Conservation (phyloP, 2,329 filamentous ascomycete genomes). For the Penicillium sp. region DNA sequence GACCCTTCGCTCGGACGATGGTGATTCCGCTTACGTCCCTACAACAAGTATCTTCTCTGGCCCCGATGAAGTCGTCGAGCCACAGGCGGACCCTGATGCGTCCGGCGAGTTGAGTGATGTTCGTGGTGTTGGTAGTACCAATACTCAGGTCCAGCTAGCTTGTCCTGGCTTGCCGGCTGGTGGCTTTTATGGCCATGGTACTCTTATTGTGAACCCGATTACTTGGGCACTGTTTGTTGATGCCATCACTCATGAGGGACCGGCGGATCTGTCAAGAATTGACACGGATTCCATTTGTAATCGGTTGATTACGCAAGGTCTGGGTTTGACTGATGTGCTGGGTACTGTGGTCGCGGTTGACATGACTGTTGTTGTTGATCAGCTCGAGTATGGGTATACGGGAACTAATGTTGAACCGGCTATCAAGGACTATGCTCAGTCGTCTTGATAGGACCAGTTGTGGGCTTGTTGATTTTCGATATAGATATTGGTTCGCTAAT, state of each 20-base stretch:
- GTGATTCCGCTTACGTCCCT: conserved; percentile 55
- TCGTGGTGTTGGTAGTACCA: conserved; percentile 35
- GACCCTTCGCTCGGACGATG: conserved; percentile 45
- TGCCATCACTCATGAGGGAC: not conserved
- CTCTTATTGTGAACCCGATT: conserved; percentile 51
- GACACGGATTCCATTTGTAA: not conserved
- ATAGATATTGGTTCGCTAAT: not conserved
- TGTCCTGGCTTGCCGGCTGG: conserved; percentile 44
- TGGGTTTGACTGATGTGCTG: not conserved
- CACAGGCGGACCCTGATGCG: conserved; percentile 48
- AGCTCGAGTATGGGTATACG: not conserved
- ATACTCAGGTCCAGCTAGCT: conserved; percentile 51
- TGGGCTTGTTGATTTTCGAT: not conserved
- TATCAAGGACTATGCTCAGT: not conserved
- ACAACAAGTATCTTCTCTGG: conserved; percentile 55
- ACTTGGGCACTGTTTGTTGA: conserved; percentile 9
- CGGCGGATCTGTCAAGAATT: not conserved
- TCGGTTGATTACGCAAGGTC: not conserved
- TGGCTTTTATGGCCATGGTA: conserved; percentile 52
- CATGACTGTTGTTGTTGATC: not conserved
- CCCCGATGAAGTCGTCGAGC: conserved; percentile 55
- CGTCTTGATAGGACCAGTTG: not conserved
- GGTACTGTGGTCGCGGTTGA: not conserved
- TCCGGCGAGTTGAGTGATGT: conserved; percentile 29
- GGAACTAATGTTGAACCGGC: not conserved